Conservation (phyloP, 179 eudicot species). For the Beta lomatogona region DNA sequence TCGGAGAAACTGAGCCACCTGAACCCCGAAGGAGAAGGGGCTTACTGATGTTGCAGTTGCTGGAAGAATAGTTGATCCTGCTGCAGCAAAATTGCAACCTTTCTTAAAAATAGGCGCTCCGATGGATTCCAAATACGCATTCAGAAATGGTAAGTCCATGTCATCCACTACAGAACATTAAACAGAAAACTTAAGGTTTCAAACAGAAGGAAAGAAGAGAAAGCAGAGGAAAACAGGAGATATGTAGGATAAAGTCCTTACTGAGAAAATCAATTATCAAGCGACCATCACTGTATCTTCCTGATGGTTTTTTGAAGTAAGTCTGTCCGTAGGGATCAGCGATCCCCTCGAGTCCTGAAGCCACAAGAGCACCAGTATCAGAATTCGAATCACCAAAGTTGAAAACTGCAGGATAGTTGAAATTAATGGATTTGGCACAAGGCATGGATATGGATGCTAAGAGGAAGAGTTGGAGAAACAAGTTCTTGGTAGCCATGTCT, state of each 20-base stretch:
- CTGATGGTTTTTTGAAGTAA: constrained; percentile 80
- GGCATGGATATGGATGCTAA: constrained; percentile 35
- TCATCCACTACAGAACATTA: constrained; percentile 63
- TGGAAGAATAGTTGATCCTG: constrained; percentile 78
- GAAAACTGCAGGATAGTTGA: constrained; percentile 88
- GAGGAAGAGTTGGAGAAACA: constrained; percentile 25
- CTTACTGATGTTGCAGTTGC: constrained; percentile 67
- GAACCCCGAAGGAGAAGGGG: constrained; percentile 85
- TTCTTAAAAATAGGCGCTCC: constrained; percentile 62
- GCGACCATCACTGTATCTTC: constrained; percentile 91
- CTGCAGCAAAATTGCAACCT: constrained; percentile 84
- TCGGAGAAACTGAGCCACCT: constrained; percentile 75
- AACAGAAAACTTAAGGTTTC: neutral
- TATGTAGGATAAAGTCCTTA: constrained; percentile 30
- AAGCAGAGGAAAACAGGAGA: constrained; percentile 19
- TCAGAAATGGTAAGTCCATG: constrained; percentile 78
- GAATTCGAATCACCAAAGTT: constrained; percentile 97
- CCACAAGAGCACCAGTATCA: constrained; percentile 76
- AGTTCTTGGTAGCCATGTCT: constrained; percentile 36
- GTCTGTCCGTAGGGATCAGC: constrained; percentile 73
- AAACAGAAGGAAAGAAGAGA: neutral
- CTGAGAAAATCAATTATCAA: constrained; percentile 74
- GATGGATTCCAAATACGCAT: constrained; percentile 72
- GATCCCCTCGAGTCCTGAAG: constrained; percentile 69
- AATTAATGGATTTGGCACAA: constrained; percentile 47